Conservation (phyloP, 2,329 filamentous ascomycete genomes). For the Alternaria novae-zelandiae region DNA sequence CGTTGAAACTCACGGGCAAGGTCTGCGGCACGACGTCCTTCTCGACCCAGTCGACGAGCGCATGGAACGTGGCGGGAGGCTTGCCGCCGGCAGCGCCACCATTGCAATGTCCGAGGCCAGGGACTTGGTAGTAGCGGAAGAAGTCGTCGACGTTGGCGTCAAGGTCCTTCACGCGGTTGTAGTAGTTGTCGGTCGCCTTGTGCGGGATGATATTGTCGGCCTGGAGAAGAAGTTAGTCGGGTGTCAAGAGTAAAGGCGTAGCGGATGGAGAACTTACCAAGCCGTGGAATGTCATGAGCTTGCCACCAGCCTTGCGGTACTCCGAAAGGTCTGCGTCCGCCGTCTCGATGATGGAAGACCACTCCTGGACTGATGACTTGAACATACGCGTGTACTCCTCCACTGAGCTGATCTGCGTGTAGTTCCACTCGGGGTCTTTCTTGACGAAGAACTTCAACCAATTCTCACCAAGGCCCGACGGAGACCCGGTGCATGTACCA, state of each 20-base stretch:
- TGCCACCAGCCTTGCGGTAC: conserved; percentile 25
- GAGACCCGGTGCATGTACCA: conserved; percentile 6
- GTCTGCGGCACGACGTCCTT: conserved; percentile 21
- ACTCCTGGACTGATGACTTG: conserved; percentile 6
- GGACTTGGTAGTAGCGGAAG: conserved; percentile 31
- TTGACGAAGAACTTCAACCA: conserved; percentile 16
- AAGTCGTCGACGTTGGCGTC: conserved; percentile 22
- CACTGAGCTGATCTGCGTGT: background rate
- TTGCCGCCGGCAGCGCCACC: conserved; percentile 24
- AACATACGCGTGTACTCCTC: background rate
- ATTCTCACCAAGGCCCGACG: too few relatives aligned
- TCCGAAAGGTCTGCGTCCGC: conserved; percentile 25
- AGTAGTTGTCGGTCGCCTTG: conserved; percentile 17
- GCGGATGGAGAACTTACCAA: conserved; percentile 1
- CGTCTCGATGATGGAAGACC: conserved; percentile 19
- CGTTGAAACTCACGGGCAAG: conserved; percentile 2
- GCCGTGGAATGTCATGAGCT: conserved; percentile 36
- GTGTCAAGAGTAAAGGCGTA: background rate
- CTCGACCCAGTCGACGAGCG: conserved; percentile 38
- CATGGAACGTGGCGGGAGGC: conserved; percentile 43
- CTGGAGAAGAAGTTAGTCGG: background rate
- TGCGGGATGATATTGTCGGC: conserved; percentile 1
- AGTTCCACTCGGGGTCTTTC: conserved; percentile 15
- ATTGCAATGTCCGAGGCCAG: conserved; percentile 30
- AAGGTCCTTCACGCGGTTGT: conserved; percentile 15